Evolutionary conservation across 2,329 filamentous ascomycete species (phyloP), one percentile per base, ranked within the genome.

Genomic region (Exophiala calicioides): DNA sequence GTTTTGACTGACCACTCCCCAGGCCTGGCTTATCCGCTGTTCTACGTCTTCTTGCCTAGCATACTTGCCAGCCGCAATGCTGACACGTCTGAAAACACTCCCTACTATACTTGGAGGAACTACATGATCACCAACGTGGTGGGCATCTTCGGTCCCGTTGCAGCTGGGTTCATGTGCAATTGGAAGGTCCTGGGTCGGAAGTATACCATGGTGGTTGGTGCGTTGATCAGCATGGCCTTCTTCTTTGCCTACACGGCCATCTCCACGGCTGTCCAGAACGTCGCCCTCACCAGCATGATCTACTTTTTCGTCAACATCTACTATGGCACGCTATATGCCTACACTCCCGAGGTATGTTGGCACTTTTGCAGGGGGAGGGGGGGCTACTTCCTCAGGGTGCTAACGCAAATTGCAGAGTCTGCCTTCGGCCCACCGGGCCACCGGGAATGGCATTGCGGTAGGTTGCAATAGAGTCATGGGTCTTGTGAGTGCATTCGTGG

Each of bases 201-300:
- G 62, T 86, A 87, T 10, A 84, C 87, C 0, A 71, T 91, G 3
- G 75, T 80, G 0, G 38, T 80, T 1, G 82, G 82, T 7, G 86
- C 86, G 0, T 64, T 78, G 0, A 58, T 84, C 26, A 86, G 61
- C 2, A 68, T 84, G 73, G 73, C 73, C 2, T 86, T 90, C 65
- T 87, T 89, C 70, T 88, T 89, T 59, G 82, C 79, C 3, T 89
- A 88, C 64, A 89, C 85, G 0, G 75, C 80, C 32, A 82, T 89
- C 12, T 71, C 75, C 20, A 85, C 76, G 1, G 70, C 78, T 4
- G 68, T 72, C 2, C 74, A 87, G 59, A 83, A 88, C 56, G 64
- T 87, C 0, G 85, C 76, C 1, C 86, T 89, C 58, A 83, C 78
- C 4, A 88, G 84, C 60, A 71, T 80, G 21, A 85, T 86, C 59